phyloP scores from a whole-genome alignment of 2,329 filamentous ascomycete species.

The Polychaeton citri region DNA sequence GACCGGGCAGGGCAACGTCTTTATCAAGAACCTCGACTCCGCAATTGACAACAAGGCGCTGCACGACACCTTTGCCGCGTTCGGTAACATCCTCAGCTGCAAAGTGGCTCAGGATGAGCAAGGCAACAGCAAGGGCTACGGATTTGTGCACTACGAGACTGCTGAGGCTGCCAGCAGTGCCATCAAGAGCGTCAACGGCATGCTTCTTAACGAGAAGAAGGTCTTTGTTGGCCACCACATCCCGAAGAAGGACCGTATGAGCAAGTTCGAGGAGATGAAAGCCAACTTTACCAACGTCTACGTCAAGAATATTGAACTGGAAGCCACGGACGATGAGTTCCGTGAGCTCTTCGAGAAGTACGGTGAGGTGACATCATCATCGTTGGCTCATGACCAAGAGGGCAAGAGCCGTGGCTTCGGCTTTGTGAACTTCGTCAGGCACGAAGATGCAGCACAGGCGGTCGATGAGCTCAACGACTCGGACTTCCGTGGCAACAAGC shows the following conservation, averaged over 20 bases:
- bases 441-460: slow-evolving; percentile 72
- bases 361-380: slow-evolving; percentile 90
- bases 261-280: slow-evolving; percentile 99
- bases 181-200: slow-evolving; percentile 99
- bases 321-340: slow-evolving; percentile 88
- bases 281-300: slow-evolving; percentile 99
- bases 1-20: slow-evolving; percentile 97
- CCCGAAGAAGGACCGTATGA: slow-evolving; percentile 99
- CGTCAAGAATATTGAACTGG: slow-evolving; percentile 88
- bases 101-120: slow-evolving; percentile 98
- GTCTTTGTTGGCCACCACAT: slow-evolving; percentile 99
- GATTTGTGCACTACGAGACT: slow-evolving; percentile 99
- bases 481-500: slow-evolving; percentile 85
- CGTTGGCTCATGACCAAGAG: slow-evolving; percentile 87
- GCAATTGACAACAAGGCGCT: slow-evolving; percentile 99
- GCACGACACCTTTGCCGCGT: slow-evolving; percentile 96
- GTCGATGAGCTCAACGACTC: slow-evolving; percentile 86
- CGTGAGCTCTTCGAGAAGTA: slow-evolving; percentile 81
- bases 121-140: slow-evolving; percentile 95
- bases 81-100: slow-evolving; percentile 98
- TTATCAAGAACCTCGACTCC: slow-evolving; percentile 99
- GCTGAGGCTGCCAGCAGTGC: slow-evolving; percentile 92
- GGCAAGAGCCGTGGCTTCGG: slow-evolving; percentile 92
- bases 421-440: slow-evolving; percentile 87
- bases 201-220: slow-evolving; percentile 99